Percentiles rank a stretch among this genome's conserved stretches.
Evolutionary conservation across 129 eudicot species (phyloP).

Genomic region (Flaveria brownii): DNA sequence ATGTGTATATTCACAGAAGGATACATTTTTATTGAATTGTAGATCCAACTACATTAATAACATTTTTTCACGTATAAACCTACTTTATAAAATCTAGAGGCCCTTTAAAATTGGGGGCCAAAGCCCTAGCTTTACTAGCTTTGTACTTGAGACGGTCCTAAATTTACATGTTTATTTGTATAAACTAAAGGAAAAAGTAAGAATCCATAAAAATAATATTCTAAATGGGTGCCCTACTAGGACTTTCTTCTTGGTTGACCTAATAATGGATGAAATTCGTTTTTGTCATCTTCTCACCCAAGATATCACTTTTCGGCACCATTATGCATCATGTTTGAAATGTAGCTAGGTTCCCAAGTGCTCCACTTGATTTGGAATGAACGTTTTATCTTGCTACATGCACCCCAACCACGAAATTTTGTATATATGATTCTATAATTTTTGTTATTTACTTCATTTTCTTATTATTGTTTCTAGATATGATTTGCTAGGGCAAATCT

Average conservation of each 20-base stretch:
- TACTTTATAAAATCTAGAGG: too few species aligned
- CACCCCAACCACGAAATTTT: constrained; percentile 13
- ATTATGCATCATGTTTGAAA: constrained; percentile 9
- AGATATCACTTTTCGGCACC: constrained; percentile 19
- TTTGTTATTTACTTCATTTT: not conserved
- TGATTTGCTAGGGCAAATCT: too few species aligned
- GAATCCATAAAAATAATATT: constrained; percentile 12
- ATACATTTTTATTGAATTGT: too few species aligned
- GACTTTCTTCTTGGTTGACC: not conserved
- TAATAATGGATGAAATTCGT: constrained; percentile 11
- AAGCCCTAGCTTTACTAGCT: too few species aligned
- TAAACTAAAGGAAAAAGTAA: constrained; percentile 1
- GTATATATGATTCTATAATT: not conserved
- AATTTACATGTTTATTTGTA: not conserved
- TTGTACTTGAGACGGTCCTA: too few species aligned
- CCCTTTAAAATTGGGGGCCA: too few species aligned
- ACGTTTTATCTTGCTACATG: constrained; percentile 15
- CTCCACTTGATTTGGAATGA: constrained; percentile 30
- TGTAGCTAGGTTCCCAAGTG: constrained; percentile 21
- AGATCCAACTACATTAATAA: too few species aligned
- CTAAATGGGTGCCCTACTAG: constrained; percentile 9
- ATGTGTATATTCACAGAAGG: too few species aligned
- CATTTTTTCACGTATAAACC: too few species aligned
- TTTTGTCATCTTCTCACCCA: constrained; percentile 27
- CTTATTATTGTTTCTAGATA: not conserved